phyloP scores from a whole-genome alignment of 495 filamentous ascomycete species.

The Lindgomyces ingoldianus region DNA sequence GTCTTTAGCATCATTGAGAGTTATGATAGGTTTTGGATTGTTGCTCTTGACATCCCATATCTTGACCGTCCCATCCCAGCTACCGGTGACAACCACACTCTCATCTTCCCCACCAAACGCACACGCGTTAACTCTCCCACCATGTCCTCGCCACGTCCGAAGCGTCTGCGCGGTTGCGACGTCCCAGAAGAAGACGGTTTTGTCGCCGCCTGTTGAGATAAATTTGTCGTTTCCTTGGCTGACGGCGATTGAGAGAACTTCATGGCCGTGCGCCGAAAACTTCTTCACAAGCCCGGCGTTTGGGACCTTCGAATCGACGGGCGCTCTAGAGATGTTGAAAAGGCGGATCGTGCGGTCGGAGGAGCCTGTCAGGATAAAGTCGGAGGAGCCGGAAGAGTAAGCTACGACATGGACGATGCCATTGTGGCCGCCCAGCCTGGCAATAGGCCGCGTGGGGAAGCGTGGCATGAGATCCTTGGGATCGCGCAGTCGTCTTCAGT shows the following conservation, averaged over 20 bases:
- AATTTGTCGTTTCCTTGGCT: slow-evolving; percentile 78
- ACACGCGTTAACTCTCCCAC: slow-evolving; percentile 74
- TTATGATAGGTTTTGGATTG: slow-evolving; percentile 70
- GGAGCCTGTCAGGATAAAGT: slow-evolving; percentile 83
- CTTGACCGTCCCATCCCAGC: slow-evolving; percentile 78
- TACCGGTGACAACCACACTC: slow-evolving; percentile 69
- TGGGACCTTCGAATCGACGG: slow-evolving; percentile 44
- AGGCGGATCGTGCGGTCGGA: slow-evolving; percentile 83
- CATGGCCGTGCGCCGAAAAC: slow-evolving; percentile 87
- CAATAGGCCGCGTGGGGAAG: slow-evolving; percentile 44
- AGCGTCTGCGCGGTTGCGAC: slow-evolving; percentile 74
- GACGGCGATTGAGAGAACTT: slow-evolving; percentile 78
- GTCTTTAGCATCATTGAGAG: slow-evolving; percentile 76
- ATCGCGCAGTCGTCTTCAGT: background rate
- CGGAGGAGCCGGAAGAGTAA: slow-evolving; percentile 66
- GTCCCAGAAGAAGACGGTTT: slow-evolving; percentile 91
- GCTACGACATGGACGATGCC: slow-evolving; percentile 67
- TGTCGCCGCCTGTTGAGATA: slow-evolving; percentile 81
- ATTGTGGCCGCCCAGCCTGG: slow-evolving; percentile 41
- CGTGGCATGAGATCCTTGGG: slow-evolving; percentile 21
- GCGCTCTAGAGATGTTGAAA: slow-evolving; percentile 58
- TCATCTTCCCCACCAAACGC: slow-evolving; percentile 73
- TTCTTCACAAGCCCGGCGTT: slow-evolving; percentile 68
- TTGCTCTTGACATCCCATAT: slow-evolving; percentile 77
- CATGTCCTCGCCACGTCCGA: slow-evolving; percentile 63